Evolutionary conservation across 257 asterid species (phyloP).

Genomic region (Sherardia arvensis): DNA sequence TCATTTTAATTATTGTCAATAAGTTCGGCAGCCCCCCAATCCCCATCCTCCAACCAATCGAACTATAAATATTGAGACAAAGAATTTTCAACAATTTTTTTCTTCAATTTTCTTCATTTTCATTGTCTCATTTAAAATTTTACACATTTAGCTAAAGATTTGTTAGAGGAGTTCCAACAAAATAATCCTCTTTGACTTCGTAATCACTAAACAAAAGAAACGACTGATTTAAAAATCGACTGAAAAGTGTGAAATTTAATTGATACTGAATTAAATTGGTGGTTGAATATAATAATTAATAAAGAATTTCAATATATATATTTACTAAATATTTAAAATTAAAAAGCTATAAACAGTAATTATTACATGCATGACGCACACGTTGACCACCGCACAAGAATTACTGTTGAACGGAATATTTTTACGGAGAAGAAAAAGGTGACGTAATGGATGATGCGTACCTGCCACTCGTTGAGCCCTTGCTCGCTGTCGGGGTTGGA

Average conservation of each 20-base stretch:
- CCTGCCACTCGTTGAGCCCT: constrained; percentile 97
- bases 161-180: not conserved
- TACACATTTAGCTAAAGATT: not conserved
- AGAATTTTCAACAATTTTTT: not conserved
- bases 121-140: not conserved
- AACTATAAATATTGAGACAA: not conserved
- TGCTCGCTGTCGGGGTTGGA: constrained; percentile 80
- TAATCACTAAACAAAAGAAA: too few relatives aligned
- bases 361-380: not conserved
- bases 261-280: too few relatives aligned
- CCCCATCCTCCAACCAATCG: not conserved
- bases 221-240: too few relatives aligned
- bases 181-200: not conserved
- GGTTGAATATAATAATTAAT: too few relatives aligned
- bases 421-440: not conserved
- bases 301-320: not conserved
- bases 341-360: not conserved
- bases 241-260: too few relatives aligned
- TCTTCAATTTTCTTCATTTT: not conserved
- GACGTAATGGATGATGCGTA: constrained; percentile 7
- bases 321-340: not conserved
- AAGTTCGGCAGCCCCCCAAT: not conserved
- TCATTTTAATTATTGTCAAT: not conserved
- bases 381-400: not conserved
- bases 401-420: not conserved